Percentiles rank a stretch among this genome's conserved stretches.
These are phyloP conservation scores for Xanthoconium stramineum DNA, from an alignment of 768 basidiomycete species.

Conservation along the genomic window DNA sequence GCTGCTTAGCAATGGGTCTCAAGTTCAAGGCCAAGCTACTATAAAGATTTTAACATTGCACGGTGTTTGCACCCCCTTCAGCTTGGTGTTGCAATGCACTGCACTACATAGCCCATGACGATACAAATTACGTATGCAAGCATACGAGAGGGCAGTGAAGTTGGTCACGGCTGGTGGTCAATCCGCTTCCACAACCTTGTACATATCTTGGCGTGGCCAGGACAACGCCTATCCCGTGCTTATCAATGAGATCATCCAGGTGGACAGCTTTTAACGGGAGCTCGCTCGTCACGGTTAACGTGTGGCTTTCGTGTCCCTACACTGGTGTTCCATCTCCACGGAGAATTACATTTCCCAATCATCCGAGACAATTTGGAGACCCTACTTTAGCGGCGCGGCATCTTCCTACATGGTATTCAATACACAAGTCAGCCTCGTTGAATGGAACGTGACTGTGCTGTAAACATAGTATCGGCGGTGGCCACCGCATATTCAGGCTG, in stretches of 20 bases:
- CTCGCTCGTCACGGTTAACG: neutral
- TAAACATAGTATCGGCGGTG: no score
- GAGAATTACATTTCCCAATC: constrained; percentile 3
- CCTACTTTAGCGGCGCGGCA: constrained; percentile 43
- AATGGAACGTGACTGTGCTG: constrained; percentile 41
- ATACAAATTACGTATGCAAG: neutral
- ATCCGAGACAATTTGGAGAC: constrained; percentile 35
- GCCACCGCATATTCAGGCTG: constrained; percentile 22
- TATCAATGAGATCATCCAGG: neutral
- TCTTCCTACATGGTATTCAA: constrained; percentile 37
- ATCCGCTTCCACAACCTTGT: neutral
- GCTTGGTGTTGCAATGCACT: no score
- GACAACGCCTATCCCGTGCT: constrained; percentile 5
- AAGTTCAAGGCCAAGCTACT: neutral
- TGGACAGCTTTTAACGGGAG: neutral
- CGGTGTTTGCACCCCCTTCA: no score
- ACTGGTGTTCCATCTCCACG: neutral
- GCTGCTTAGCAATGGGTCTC: constrained; percentile 5
- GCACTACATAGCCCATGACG: neutral
- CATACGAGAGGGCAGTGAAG: neutral
- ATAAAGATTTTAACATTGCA: constrained; percentile 18
- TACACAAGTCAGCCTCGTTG: constrained; percentile 33
- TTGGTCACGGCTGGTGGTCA: neutral
- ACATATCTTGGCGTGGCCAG: neutral
- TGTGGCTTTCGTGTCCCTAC: neutral